A percentile compares a stretch with the other conserved stretches of the same genome.
These are phyloP conservation scores for Rhodotorula paludigena DNA, from an alignment of 768 basidiomycete genomes.

Conservation along the genomic window DNA sequence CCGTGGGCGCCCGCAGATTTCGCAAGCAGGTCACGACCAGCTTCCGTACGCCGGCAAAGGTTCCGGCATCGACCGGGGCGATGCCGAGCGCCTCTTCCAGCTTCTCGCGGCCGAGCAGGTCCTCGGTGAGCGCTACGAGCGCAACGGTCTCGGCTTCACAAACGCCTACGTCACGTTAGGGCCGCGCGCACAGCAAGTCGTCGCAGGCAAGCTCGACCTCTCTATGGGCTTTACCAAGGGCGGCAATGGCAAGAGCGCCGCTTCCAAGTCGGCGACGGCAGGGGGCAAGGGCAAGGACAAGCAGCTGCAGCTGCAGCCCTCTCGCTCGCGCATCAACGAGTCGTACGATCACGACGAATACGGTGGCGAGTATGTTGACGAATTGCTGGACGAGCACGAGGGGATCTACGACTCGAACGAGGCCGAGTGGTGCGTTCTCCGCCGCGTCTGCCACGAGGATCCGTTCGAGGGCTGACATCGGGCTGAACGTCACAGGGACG, in stretches of 20 bases:
- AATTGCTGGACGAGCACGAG: constrained; percentile 20
- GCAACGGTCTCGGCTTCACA: constrained; percentile 49
- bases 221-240: constrained; percentile 21
- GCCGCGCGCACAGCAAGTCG: background rate
- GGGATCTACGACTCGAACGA: constrained; percentile 17
- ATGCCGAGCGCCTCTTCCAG: constrained; percentile 64
- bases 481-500: constrained; percentile 1
- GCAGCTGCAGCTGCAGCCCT: background rate
- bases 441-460: background rate
- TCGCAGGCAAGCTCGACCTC: constrained; percentile 13
- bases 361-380: constrained; percentile 27
- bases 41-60: constrained; percentile 58
- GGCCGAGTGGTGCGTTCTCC: constrained; percentile 7
- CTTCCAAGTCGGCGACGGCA: background rate
- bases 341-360: constrained; percentile 24
- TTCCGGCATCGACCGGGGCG: constrained; percentile 53
- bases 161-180: constrained; percentile 47
- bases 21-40: constrained; percentile 53
- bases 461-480: background rate
- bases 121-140: constrained; percentile 54
- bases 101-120: constrained; percentile 56
- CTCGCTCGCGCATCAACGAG: constrained; percentile 24
- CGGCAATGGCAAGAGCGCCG: background rate
- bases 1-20: constrained; percentile 47
- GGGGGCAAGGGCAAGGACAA: background rate